Base-by-base conservation (phyloP, 441 rosid genomes). In the Bruguiera hainesii region DNA sequence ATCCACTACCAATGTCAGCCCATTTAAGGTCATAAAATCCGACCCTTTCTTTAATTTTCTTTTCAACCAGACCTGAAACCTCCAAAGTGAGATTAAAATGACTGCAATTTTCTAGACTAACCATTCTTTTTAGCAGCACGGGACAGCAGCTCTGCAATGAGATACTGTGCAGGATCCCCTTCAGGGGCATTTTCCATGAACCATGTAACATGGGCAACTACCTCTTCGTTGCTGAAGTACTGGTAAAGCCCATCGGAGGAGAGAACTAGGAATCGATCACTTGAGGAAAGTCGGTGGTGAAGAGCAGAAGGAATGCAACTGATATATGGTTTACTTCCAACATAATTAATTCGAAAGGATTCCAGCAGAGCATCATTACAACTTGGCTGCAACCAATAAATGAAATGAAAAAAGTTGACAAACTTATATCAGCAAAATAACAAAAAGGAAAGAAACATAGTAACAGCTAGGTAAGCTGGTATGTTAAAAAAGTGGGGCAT, bases 111-210 rank as follows among this genome's bases (percentile, higher is more conserved):
- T 53, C 67, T 68, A 13, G 11, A 73, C 83, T 74, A 62, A 90
- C 98, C 98, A 72, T 90, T 93, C 87, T 89, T 93, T 80, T 87
- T 88, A 65, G 98, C 98, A 55, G 97, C 98, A 39, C 97, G 97
- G 78, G 89, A 85, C 23, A 93, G 87, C 71, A 93, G 93, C 85
- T 90, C 96, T 6, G 98, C 90, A 72, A 93, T 82, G 71, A 93
- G 97, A 80, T 90, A 87, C 73, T 93, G 97, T 50, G 98, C 97
- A 74, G 98, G 98, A 82, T 93, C 97, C 0, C 98, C 98, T 80
- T 85, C 96, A 39, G 97, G 98, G 56, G 85, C 92, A 75, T 89
- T 93, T 78, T 93, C 98, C 70, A 93, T 93, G 83, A 93, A 93
- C 98, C 98, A 93, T 16, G 88, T 89, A 68, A 93, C 98, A 79